These are phyloP conservation scores for Suhomyces terraborum DNA, from an alignment of 1,139 yeast species.

Conservation along the genomic window DNA sequence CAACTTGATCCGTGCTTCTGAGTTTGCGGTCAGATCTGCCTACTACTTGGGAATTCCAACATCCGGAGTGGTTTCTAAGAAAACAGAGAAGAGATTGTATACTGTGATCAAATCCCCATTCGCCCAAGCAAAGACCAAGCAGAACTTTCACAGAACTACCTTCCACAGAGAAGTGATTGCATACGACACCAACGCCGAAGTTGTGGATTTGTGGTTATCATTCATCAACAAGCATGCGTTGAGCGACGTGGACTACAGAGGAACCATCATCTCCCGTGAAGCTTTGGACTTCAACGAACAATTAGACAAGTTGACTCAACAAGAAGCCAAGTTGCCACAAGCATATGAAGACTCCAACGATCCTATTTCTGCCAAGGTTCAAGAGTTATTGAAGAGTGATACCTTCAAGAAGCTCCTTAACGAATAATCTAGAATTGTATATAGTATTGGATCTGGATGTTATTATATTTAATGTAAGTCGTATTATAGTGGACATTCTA, in stretches of 20 bases:
- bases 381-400: conserved; percentile 61
- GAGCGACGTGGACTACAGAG: conserved; percentile 82
- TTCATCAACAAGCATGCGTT: conserved; percentile 76
- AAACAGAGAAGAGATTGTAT: conserved; percentile 76
- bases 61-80: conserved; percentile 52
- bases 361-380: conserved; percentile 70
- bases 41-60: conserved; percentile 87
- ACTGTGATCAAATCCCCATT: conserved; percentile 93
- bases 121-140: conserved; percentile 92
- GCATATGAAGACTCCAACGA: conserved; percentile 48
- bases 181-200: conserved; percentile 85
- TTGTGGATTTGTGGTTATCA: conserved; percentile 79
- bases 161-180: conserved; percentile 72
- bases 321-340: conserved; percentile 36
- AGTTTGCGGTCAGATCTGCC: conserved; percentile 88
- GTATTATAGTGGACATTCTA: not conserved
- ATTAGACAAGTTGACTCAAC: conserved; percentile 31
- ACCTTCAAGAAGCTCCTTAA: conserved; percentile 47
- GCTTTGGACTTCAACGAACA: conserved; percentile 41
- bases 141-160: conserved; percentile 89
- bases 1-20: conserved; percentile 73
- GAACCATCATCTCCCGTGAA: conserved; percentile 66
- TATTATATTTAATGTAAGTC: not conserved
- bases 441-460: conserved; percentile 2
- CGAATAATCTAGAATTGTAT: conserved; percentile 8